Evolutionary conservation across 2,329 filamentous ascomycete genomes (phyloP).

Genomic region (Trichoderma lentiforme): DNA sequence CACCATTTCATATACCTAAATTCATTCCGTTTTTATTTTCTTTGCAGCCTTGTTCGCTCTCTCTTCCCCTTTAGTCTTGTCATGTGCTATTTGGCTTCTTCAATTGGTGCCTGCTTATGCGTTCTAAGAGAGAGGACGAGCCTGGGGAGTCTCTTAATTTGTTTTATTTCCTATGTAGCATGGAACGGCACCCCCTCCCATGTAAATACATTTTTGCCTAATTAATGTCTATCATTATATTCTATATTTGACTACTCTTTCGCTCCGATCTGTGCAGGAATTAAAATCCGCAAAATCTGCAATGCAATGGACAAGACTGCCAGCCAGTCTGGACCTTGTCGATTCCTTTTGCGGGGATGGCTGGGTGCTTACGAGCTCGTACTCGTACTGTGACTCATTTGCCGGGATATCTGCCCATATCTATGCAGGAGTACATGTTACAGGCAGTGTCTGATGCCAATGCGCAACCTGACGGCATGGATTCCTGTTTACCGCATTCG

Average conservation of each 20-base stretch:
- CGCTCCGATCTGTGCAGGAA: not conserved
- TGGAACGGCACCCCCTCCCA: not conserved
- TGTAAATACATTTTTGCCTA: constrained; percentile 10
- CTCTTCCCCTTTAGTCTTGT: not conserved
- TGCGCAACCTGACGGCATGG: not conserved
- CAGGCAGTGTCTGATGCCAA: not conserved
- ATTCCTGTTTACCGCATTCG: not conserved
- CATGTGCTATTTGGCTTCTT: not conserved
- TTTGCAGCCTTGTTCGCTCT: not conserved
- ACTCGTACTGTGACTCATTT: constrained; percentile 9
- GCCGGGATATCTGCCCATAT: not conserved
- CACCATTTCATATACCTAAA: constrained; percentile 34
- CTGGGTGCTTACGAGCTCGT: constrained; percentile 20
- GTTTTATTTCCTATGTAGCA: not conserved
- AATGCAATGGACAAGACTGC: not conserved
- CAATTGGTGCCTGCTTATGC: not conserved
- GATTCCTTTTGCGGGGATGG: not conserved
- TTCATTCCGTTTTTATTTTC: constrained; percentile 27
- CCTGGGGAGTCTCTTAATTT: not conserved
- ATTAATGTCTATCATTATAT: constrained; percentile 4
- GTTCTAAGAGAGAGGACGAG: not conserved
- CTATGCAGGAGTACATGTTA: not conserved
- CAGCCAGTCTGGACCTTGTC: not conserved
- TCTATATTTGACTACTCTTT: not conserved
- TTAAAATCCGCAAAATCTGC: not conserved